These are phyloP conservation scores for Drechslerella dactyloides DNA, from an alignment of 2,329 filamentous ascomycete genomes.

Conservation along the genomic window DNA sequence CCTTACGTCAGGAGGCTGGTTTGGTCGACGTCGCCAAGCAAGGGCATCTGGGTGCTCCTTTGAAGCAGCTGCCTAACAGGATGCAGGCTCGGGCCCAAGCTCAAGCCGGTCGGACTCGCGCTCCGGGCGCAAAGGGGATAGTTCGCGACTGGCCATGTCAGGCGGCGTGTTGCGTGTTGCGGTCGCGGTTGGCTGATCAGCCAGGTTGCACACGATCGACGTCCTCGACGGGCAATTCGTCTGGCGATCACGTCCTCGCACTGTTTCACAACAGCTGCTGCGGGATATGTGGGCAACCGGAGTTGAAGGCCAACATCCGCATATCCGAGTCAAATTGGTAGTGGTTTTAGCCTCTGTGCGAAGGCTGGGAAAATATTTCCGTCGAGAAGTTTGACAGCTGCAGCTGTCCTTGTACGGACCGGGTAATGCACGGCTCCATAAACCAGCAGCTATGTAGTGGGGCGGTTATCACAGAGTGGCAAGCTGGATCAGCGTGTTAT, in stretches of 20 bases:
- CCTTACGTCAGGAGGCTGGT: background rate
- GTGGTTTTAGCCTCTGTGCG: too few relatives aligned
- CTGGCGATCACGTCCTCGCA: slow-evolving; percentile 18
- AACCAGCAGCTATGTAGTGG: background rate
- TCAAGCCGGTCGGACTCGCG: background rate
- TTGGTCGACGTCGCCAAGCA: background rate
- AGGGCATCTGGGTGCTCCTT: background rate
- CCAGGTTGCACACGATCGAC: slow-evolving; percentile 34
- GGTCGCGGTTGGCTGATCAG: slow-evolving; percentile 14
- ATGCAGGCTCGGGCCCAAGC: background rate
- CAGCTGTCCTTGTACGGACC: too few relatives aligned
- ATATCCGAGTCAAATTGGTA: too few relatives aligned
- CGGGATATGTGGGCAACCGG: too few relatives aligned
- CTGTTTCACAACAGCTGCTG: too few relatives aligned
- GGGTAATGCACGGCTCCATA: background rate
- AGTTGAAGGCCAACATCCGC: too few relatives aligned
- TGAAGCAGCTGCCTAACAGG: slow-evolving; percentile 14
- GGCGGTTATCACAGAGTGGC: too few relatives aligned
- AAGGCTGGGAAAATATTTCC: too few relatives aligned
- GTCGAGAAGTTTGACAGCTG: too few relatives aligned
- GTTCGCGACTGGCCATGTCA: too few relatives aligned
- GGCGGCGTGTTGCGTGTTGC: slow-evolving; percentile 24
- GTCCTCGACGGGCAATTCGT: slow-evolving; percentile 24
- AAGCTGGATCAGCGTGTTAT: background rate
- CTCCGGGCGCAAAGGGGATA: too few relatives aligned